phyloP scores from a whole-genome alignment of 176 grass and related monocot species.

The Oryza longistaminata region DNA sequence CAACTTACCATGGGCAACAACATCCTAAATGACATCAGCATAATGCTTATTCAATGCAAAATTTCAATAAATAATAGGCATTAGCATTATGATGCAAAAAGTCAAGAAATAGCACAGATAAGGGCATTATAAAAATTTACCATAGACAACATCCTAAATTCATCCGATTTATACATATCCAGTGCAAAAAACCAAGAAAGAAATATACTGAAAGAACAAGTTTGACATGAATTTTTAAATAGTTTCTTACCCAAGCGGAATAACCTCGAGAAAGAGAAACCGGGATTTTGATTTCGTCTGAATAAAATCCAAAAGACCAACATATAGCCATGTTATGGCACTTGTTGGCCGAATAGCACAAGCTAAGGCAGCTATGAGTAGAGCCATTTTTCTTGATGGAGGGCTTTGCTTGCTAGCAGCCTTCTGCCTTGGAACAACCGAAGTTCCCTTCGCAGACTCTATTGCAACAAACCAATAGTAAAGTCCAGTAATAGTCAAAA shows the following conservation, averaged over 20 bases:
- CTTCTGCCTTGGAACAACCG: constrained; percentile 30
- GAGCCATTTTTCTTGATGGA: constrained; percentile 68
- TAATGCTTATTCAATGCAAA: background rate
- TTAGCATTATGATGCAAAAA: background rate
- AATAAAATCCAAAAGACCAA: constrained; percentile 82
- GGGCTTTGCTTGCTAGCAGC: background rate
- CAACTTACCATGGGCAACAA: background rate
- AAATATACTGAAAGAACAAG: constrained; percentile 10
- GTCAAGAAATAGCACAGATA: background rate
- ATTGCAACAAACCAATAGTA: constrained; percentile 81
- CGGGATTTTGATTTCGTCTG: constrained; percentile 53
- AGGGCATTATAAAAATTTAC: background rate
- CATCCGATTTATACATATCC: background rate
- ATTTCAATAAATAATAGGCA: too few species aligned
- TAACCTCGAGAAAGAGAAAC: constrained; percentile 70
- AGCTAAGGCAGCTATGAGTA: constrained; percentile 74
- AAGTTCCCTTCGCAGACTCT: constrained; percentile 40
- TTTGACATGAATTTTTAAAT: constrained; percentile 3
- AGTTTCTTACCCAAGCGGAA: constrained; percentile 74
- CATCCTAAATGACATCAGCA: background rate
- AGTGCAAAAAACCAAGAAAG: background rate
- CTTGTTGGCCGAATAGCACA: constrained; percentile 92
- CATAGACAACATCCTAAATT: background rate
- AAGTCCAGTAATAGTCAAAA: constrained; percentile 73
- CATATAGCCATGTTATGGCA: constrained; percentile 89